phyloP scores from a whole-genome alignment of 2,329 filamentous ascomycete genomes.

The Cladosporium sphaerospermum region DNA sequence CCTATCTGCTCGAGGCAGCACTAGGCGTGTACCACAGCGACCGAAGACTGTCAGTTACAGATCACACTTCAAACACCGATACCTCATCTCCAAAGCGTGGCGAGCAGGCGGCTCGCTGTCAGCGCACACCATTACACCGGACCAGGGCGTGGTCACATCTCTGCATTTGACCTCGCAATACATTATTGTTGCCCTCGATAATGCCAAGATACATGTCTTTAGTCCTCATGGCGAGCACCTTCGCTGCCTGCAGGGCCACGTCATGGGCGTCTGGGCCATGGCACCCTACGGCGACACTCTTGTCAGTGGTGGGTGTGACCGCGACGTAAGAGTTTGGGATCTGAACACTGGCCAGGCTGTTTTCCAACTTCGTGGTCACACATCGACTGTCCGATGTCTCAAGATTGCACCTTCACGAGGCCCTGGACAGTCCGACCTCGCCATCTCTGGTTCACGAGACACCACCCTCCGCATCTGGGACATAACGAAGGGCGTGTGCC shows the following conservation, averaged over 20 bases:
- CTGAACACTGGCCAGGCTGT: conserved; percentile 75
- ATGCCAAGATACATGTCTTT: conserved; percentile 97
- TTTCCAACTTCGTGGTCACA: conserved; percentile 86
- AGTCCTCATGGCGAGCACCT: conserved; percentile 84
- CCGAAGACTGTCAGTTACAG: conserved; percentile 76
- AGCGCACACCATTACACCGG: conserved; percentile 83
- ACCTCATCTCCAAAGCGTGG: conserved; percentile 96
- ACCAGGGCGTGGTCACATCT: conserved; percentile 94
- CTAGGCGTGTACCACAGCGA: conserved; percentile 36
- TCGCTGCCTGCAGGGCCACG: conserved; percentile 85
- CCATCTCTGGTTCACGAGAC: conserved; percentile 92
- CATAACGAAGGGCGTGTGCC: conserved; percentile 77
- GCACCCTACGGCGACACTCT: conserved; percentile 94
- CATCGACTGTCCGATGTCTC: conserved; percentile 89
- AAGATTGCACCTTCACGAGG: conserved; percentile 75
- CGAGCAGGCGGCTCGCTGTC: conserved; percentile 81
- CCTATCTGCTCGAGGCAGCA: conserved; percentile 18
- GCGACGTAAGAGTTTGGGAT: conserved; percentile 96
- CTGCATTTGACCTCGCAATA: conserved; percentile 91
- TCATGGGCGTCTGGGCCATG: conserved; percentile 99
- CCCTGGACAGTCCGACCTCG: conserved; percentile 58
- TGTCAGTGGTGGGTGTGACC: conserved; percentile 92
- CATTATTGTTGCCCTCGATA: conserved; percentile 95
- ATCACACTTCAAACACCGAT: conserved; percentile 95
- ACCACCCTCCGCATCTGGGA: conserved; percentile 96